phyloP scores from a whole-genome alignment of 306 rosid genomes.

The Cucumis hystrix region DNA sequence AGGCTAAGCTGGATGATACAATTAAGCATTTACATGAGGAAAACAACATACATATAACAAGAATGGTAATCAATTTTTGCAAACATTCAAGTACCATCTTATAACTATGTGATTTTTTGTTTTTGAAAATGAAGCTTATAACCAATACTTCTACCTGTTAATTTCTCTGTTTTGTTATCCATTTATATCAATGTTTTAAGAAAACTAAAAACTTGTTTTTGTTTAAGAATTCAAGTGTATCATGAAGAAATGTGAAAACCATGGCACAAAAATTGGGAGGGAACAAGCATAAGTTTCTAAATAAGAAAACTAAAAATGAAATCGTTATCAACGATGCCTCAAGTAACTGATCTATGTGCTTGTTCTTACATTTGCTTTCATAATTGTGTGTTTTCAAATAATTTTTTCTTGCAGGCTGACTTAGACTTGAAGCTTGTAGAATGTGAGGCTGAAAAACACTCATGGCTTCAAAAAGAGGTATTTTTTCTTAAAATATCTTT shows the following conservation, averaged over 20 bases:
- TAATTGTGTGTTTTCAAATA: constrained; percentile 2
- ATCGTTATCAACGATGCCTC: no score
- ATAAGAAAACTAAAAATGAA: no score
- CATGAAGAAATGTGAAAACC: no score
- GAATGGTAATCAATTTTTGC: constrained; percentile 18
- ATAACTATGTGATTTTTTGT: no score
- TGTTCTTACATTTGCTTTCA: neutral
- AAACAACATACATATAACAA: constrained; percentile 24
- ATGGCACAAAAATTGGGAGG: no score
- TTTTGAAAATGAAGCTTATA: no score
- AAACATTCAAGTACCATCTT: neutral
- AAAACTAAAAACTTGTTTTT: no score
- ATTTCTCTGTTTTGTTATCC: no score
- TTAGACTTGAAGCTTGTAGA: constrained; percentile 40
- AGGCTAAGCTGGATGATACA: constrained; percentile 42
- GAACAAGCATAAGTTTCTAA: no score
- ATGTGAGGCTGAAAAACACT: constrained; percentile 38
- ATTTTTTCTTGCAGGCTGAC: constrained; percentile 31
- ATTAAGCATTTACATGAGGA: constrained; percentile 34
- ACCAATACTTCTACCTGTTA: no score
- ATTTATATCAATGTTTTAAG: no score
- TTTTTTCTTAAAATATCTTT: neutral
- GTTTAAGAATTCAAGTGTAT: no score
- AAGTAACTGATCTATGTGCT: neutral
- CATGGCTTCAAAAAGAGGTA: constrained; percentile 50